Evolutionary conservation across 1,139 yeast species (phyloP).

Genomic region (Sugiyamaella pinicola): DNA sequence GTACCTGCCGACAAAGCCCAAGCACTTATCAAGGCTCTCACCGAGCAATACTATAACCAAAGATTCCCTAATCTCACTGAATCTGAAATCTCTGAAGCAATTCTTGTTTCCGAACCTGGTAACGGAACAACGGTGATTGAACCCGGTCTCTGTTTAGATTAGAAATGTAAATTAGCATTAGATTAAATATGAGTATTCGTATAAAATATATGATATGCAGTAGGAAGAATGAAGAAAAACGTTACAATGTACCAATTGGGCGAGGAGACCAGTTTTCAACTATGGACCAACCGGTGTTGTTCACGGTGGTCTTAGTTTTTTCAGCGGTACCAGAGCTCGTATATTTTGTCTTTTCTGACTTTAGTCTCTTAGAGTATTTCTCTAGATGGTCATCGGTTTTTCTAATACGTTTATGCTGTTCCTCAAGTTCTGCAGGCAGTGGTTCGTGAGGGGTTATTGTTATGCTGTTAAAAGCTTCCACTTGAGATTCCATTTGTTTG

Average conservation of each 20-base stretch:
- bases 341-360: constrained; percentile 2
- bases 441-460: constrained; percentile 13
- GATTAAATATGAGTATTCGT: too few species aligned
- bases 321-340: neutral
- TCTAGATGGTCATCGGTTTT: constrained; percentile 26
- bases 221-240: neutral
- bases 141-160: constrained; percentile 28
- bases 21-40: constrained; percentile 51
- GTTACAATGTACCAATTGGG: constrained; percentile 33
- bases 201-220: too few species aligned
- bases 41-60: constrained; percentile 52
- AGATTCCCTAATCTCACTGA: constrained; percentile 53
- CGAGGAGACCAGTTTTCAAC: constrained; percentile 33
- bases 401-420: constrained; percentile 20
- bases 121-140: constrained; percentile 55
- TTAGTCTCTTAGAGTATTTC: constrained; percentile 24
- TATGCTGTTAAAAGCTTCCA: constrained; percentile 1
- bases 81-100: constrained; percentile 53
- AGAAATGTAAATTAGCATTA: constrained; percentile 5
- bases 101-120: constrained; percentile 61
- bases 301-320: neutral
- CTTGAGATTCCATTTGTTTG: constrained; percentile 23
- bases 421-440: neutral
- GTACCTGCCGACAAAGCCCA: constrained; percentile 53
- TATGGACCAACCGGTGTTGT: constrained; percentile 21